A percentile compares a stretch with the other conserved stretches of the same genome.
Evolutionary conservation across 2,329 filamentous ascomycete species (phyloP).

Genomic region (Aspergillus fumigatus): DNA sequence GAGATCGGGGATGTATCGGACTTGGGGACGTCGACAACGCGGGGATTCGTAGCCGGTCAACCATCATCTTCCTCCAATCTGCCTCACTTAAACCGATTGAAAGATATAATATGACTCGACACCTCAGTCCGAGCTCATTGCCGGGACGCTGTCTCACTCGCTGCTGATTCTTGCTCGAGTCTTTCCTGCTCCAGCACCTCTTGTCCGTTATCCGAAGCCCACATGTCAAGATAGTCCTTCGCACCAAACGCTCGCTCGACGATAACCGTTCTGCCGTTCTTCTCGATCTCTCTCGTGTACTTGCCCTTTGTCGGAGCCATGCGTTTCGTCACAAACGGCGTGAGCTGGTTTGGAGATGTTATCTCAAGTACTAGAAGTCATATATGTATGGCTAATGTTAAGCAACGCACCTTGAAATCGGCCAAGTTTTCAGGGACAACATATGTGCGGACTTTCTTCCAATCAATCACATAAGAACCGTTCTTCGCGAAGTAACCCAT

Average conservation of each 20-base stretch:
- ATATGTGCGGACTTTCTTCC: constrained; percentile 83
- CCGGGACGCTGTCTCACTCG: constrained; percentile 4
- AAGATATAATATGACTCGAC: not conserved
- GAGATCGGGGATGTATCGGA: not conserved
- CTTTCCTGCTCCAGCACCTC: constrained; percentile 28
- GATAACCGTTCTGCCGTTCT: constrained; percentile 21
- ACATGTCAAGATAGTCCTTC: constrained; percentile 36
- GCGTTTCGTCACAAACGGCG: constrained; percentile 43
- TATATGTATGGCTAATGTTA: not conserved
- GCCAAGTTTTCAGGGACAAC: constrained; percentile 67
- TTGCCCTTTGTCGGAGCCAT: constrained; percentile 34
- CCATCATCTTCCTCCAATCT: not conserved
- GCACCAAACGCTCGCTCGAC: constrained; percentile 30
- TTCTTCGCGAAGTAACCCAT: constrained; percentile 73
- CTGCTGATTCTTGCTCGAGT: constrained; percentile 10
- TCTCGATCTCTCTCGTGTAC: constrained; percentile 30
- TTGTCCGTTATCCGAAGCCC: constrained; percentile 32
- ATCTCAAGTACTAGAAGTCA: not conserved
- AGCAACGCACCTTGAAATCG: constrained; percentile 61
- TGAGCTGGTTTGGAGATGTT: constrained; percentile 31
- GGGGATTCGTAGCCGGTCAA: not conserved
- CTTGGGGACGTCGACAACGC: not conserved
- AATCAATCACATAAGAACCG: constrained; percentile 69
- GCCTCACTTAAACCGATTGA: not conserved
- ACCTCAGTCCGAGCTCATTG: constrained; percentile 8